These are phyloP conservation scores for Agrocybe pediades DNA, from an alignment of 768 basidiomycete genomes.

Conservation along the genomic window DNA sequence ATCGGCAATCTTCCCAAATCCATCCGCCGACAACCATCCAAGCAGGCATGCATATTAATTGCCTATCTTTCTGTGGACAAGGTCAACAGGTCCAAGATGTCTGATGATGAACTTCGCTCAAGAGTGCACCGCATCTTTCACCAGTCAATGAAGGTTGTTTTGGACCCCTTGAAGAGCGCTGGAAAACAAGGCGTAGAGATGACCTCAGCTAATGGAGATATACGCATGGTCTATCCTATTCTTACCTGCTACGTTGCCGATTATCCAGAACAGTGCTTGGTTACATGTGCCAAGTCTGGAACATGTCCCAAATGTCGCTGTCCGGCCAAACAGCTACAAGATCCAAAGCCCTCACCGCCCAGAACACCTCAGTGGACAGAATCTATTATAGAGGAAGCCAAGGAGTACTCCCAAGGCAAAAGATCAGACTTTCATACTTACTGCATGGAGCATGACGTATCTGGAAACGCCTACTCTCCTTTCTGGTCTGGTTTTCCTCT, in stretches of 20 bases:
- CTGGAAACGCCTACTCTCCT: constrained; percentile 14
- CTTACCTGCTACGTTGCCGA: constrained; percentile 26
- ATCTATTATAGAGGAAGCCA: constrained; percentile 13
- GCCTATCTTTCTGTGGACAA: constrained; percentile 42
- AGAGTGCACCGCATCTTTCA: constrained; percentile 35
- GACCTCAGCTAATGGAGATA: constrained; percentile 30
- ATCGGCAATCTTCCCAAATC: constrained; percentile 39
- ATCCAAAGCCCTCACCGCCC: background rate
- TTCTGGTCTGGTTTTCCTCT: constrained; percentile 21
- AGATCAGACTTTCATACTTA: constrained; percentile 2
- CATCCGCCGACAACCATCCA: constrained; percentile 31
- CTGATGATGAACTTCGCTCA: constrained; percentile 8
- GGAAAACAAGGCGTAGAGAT: constrained; percentile 35
- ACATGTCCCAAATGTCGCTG: constrained; percentile 20
- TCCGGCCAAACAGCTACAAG: constrained; percentile 9
- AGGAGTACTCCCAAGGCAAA: constrained; percentile 11
- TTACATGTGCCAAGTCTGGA: constrained; percentile 28
- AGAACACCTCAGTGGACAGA: constrained; percentile 14
- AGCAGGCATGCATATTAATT: constrained; percentile 34
- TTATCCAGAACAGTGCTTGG: constrained; percentile 42
- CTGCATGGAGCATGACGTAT: constrained; percentile 19
- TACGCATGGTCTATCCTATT: constrained; percentile 23
- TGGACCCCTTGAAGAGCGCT: constrained; percentile 31
- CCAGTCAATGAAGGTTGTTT: constrained; percentile 30
- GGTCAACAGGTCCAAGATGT: constrained; percentile 17